Percentiles rank a stretch among this genome's conserved stretches.
phyloP scores from a whole-genome alignment of 2,329 filamentous ascomycete species.

The Pseudogymnoascus verrucosus region DNA sequence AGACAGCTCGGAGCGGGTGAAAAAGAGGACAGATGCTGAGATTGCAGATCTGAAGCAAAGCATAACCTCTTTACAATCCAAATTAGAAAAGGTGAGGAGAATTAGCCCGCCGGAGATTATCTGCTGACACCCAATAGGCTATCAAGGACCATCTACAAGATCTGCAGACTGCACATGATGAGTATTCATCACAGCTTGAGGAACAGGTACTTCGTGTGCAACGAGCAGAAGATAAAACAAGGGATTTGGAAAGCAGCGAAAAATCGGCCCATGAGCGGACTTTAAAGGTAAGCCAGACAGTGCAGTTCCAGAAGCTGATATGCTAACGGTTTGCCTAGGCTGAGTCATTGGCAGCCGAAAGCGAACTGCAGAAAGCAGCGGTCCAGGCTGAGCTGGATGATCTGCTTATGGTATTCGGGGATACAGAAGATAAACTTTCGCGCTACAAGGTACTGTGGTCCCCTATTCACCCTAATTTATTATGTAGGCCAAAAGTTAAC shows the following conservation, averaged over 20 bases:
- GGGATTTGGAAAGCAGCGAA: slow-evolving; percentile 25
- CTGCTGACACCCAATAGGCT: slow-evolving; percentile 34
- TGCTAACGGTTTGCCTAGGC: slow-evolving; percentile 12
- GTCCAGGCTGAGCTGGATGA: slow-evolving; percentile 72
- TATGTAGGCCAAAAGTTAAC: not conserved
- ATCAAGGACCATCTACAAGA: slow-evolving; percentile 54
- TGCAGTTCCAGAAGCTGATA: not conserved
- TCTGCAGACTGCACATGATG: slow-evolving; percentile 46
- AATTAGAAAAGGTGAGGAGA: slow-evolving; percentile 47
- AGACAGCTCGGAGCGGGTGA: slow-evolving; percentile 41
- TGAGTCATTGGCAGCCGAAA: slow-evolving; percentile 31
- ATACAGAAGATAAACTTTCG: slow-evolving; percentile 68
- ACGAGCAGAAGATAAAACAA: slow-evolving; percentile 37
- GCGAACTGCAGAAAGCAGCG: slow-evolving; percentile 53
- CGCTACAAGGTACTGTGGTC: slow-evolving; percentile 59
- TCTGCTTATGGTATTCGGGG: slow-evolving; percentile 70
- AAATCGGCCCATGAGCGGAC: slow-evolving; percentile 30
- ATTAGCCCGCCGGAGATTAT: not conserved
- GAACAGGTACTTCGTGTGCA: slow-evolving; percentile 21
- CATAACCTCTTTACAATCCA: slow-evolving; percentile 53
- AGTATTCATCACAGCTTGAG: slow-evolving; percentile 36
- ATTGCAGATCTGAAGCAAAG: slow-evolving; percentile 54
- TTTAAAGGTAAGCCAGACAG: slow-evolving; percentile 16
- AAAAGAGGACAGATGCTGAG: slow-evolving; percentile 49
- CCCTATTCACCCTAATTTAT: not conserved